Conservation (phyloP, 228 moss, liverwort and hornwort genomes). For the Sphagnum magellanicum region DNA sequence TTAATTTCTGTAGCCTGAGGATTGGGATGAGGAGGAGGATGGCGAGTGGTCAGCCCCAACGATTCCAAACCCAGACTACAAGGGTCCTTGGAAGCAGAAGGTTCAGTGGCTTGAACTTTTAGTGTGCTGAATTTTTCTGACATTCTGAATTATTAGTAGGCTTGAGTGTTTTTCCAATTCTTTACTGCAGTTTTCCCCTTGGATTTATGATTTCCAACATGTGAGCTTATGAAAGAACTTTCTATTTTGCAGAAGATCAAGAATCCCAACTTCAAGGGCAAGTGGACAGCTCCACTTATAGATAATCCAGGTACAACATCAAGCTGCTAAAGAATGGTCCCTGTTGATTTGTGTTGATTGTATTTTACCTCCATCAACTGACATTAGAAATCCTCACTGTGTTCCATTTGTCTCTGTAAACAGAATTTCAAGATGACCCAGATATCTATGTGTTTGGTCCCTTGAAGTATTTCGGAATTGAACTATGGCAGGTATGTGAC, state of each 20-base stretch:
- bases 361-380: no score
- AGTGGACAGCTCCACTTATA: conserved; percentile 71
- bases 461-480: conserved; percentile 79
- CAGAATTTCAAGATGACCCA: conserved; percentile 87
- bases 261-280: conserved; percentile 79
- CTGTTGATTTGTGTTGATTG: no score
- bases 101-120: conserved; percentile 5
- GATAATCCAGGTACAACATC: conserved; percentile 69
- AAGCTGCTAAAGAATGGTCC: not conserved
- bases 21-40: conserved; percentile 89
- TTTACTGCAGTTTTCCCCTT: no score
- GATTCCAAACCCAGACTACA: conserved; percentile 68
- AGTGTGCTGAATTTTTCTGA: conserved; percentile 1
- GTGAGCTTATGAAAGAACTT: not conserved
- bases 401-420: conserved; percentile 10
- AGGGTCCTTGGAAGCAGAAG: conserved; percentile 86
- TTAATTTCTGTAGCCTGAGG: conserved; percentile 49
- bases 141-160: no score
- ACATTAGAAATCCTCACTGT: conserved; percentile 1
- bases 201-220: no score
- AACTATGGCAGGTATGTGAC: conserved; percentile 69
- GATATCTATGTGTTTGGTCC: conserved; percentile 82
- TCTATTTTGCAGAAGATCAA: conserved; percentile 64
- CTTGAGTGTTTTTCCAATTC: no score
- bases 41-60: conserved; percentile 73